Evolutionary conservation across 2,329 filamentous ascomycete genomes (phyloP), one percentile per base, ranked within the genome.

Genomic region (Plenodomus lindquistii): DNA sequence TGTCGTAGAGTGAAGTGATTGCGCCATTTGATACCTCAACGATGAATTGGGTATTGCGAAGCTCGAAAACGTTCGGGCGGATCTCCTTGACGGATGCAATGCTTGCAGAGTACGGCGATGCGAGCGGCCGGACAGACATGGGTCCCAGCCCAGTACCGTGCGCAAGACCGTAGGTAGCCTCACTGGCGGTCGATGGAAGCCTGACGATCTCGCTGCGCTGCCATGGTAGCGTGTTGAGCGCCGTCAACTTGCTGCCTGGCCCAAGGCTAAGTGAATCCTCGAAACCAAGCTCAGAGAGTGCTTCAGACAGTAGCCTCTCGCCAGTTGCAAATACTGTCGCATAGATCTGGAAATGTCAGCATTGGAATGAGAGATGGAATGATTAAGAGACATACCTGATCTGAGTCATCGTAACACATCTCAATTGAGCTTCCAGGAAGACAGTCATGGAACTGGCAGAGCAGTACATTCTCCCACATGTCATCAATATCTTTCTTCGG

Each of bases 361-460:
- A 42, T 13, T n/a, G 16, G 6, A 5, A 29, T 3, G 3, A 2
- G 13, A 2, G 16, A 1, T 9, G 13, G 10, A 9, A n/a, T n/a
- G n/a, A n/a, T n/a, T n/a, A n/a, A n/a, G n/a, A 13, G 18, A 55
- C 68, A 40, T 60, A 77, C 76, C 81, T 91, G 83, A 67, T 96
- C 88, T 2, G 92, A 96, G 69, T 99, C 94, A 70, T 96, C 90
- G 64, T 97, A 97, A 72, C 91, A 96, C 91, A 97, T 97, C 72
- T 95, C 92, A 62, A 99, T 97, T 27, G 85, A 89, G 68, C 91
- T 97, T 46, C 94, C 94, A 0, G 94, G 94, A 42, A 99, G 80
- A 69, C 94, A 97, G 69, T 99, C 94, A 59, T 99, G 94, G 79
- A 99, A 99, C 66, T 99, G 94, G 59, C 93, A 97, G 20, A 97